A percentile compares a stretch with the other conserved stretches of the same genome.
These are phyloP conservation scores for Microdochium trichocladiopsis DNA, from an alignment of 2,329 filamentous ascomycete species.

Conservation along the genomic window DNA sequence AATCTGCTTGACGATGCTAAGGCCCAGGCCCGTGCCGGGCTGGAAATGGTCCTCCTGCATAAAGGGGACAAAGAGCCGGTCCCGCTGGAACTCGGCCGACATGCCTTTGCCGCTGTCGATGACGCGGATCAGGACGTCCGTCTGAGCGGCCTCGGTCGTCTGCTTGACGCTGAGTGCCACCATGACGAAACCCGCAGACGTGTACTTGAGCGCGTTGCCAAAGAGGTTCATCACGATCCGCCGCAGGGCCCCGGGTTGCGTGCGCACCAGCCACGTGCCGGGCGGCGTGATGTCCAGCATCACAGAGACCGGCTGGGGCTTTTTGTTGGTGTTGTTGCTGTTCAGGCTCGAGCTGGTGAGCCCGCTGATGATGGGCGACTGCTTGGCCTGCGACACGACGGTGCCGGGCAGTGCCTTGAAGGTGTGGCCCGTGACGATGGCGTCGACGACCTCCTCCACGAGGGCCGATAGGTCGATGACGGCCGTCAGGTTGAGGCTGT, in stretches of 20 bases:
- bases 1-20: conserved; percentile 56
- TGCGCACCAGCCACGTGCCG: conserved; percentile 41
- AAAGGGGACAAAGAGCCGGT: conserved; percentile 55
- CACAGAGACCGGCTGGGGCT: conserved; percentile 33
- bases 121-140: conserved; percentile 34
- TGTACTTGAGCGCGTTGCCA: conserved; percentile 58
- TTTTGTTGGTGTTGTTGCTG: too few species aligned
- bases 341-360: too few species aligned
- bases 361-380: too few species aligned
- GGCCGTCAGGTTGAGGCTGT: conserved; percentile 20
- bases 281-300: conserved; percentile 40
- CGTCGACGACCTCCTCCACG: conserved; percentile 31
- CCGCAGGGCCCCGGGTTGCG: conserved; percentile 42
- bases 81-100: conserved; percentile 51
- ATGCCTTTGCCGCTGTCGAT: conserved; percentile 61
- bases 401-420: too few species aligned
- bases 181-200: conserved; percentile 40
- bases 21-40: conserved; percentile 53
- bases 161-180: conserved; percentile 23
- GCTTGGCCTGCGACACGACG: background rate
- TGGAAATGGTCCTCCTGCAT: conserved; percentile 55
- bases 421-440: conserved; percentile 27
- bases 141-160: conserved; percentile 9
- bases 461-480: conserved; percentile 24
- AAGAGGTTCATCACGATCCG: conserved; percentile 57